phyloP scores from a whole-genome alignment of 345 rosid genomes.

The Geranium brycei region DNA sequence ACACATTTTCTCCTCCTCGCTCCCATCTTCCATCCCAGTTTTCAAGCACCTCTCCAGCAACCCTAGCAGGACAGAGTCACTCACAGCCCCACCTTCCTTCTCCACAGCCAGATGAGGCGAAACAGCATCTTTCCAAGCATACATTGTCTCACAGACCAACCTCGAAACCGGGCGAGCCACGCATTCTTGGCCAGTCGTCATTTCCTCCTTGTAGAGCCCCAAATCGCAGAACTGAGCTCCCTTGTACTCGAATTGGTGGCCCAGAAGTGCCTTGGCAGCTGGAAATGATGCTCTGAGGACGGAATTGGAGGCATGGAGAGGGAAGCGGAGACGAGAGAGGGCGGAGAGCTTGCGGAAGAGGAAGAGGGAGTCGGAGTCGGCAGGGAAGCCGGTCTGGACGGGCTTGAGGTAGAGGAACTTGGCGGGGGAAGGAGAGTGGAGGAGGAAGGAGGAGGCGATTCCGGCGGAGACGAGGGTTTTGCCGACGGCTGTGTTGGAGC shows the following conservation, averaged over 20 bases:
- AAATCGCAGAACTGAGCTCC: conserved; percentile 12
- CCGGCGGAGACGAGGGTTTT: conserved; percentile 94
- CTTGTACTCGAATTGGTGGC: too few relatives aligned
- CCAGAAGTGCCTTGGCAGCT: conserved; percentile 18
- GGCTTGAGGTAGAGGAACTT: conserved; percentile 76
- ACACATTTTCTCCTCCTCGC: conserved; percentile 23
- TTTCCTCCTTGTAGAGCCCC: conserved; percentile 32
- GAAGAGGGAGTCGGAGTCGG: conserved; percentile 78
- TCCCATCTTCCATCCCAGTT: conserved; percentile 23
- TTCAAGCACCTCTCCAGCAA: conserved; percentile 36
- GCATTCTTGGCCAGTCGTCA: conserved; percentile 12
- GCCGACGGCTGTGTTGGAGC: conserved; percentile 83
- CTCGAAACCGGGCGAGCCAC: conserved; percentile 17
- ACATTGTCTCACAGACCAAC: conserved; percentile 53
- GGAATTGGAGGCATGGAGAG: conserved; percentile 47
- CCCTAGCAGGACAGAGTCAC: conserved; percentile 34
- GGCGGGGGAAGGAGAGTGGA: conserved; percentile 15
- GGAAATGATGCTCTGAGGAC: conserved; percentile 45
- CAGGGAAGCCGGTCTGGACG: conserved; percentile 81
- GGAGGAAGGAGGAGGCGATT: conserved; percentile 74
- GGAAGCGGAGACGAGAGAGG: conserved; percentile 34
- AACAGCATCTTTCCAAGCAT: conserved; percentile 76
- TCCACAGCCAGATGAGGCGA: conserved; percentile 85
- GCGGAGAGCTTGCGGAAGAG: conserved; percentile 56
- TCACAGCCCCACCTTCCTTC: conserved; percentile 44